These are phyloP conservation scores for Aegilops tauschii DNA, from an alignment of 176 grass and related monocot species.

Conservation along the genomic window DNA sequence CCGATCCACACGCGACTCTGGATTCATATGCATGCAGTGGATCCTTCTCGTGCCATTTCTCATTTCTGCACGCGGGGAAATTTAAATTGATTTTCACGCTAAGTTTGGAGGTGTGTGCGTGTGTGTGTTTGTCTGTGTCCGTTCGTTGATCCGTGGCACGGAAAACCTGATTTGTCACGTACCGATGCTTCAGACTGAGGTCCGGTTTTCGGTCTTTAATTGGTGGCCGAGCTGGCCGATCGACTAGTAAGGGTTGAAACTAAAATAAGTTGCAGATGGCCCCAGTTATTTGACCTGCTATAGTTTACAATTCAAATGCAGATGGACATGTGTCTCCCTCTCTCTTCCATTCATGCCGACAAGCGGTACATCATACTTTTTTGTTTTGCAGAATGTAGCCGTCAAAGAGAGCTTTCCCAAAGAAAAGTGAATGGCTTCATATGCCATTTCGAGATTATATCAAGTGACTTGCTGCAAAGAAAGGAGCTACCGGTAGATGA, in stretches of 20 bases:
- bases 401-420: too few relatives aligned
- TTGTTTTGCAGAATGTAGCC: too few relatives aligned
- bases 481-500: too few relatives aligned
- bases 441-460: too few relatives aligned
- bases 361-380: not conserved
- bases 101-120: not conserved
- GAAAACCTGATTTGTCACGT: slow-evolving; percentile 38
- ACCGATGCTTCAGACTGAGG: not conserved
- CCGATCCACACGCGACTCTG: not conserved
- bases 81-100: not conserved
- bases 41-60: not conserved
- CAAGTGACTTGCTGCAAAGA: too few relatives aligned
- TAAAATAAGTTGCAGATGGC: not conserved
- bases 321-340: not conserved
- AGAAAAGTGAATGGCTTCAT: too few relatives aligned
- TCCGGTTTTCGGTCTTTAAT: not conserved
- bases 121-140: slow-evolving; percentile 40
- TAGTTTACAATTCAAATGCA: not conserved
- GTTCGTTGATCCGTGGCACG: slow-evolving; percentile 31
- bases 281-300: not conserved
- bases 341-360: not conserved
- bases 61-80: not conserved
- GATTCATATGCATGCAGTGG: not conserved
- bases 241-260: not conserved
- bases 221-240: slow-evolving; percentile 12